phyloP scores from a whole-genome alignment of 139 green algal genomes.

The Dunaliella primolecta region DNA sequence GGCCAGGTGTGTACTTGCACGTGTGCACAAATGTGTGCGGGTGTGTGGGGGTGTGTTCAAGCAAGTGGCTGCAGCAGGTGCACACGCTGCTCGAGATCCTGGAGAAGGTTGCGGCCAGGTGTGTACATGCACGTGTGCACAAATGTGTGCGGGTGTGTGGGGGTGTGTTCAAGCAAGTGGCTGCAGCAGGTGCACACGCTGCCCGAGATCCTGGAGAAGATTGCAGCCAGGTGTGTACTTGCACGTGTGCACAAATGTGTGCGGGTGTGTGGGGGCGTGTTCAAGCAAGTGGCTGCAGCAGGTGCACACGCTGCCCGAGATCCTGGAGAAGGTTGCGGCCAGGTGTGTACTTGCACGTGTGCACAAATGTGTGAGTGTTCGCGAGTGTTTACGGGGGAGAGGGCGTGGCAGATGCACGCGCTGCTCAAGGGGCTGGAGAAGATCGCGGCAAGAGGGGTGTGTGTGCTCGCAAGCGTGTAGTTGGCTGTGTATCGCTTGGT shows the following conservation, averaged over 20 bases:
- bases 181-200: constrained; percentile 99
- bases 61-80: constrained; percentile 51
- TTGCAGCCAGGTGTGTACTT: constrained; percentile 69
- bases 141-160: too few species aligned
- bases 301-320: constrained; percentile 98
- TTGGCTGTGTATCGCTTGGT: too few species aligned
- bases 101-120: constrained; percentile 94
- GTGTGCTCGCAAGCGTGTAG: not conserved
- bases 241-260: too few species aligned
- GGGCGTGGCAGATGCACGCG: constrained; percentile 88
- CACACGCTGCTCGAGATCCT: constrained; percentile 98
- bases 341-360: constrained; percentile 37
- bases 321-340: constrained; percentile 96
- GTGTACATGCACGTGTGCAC: not conserved
- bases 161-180: not conserved
- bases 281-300: not conserved
- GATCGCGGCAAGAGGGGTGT: constrained; percentile 79
- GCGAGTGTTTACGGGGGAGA: not conserved
- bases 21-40: too few species aligned
- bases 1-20: constrained; percentile 37
- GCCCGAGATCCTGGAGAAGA: constrained; percentile 98
- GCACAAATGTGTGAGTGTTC: too few species aligned
- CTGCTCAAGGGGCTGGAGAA: constrained; percentile 99
- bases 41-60: too few species aligned
- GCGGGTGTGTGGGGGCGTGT: too few species aligned